A percentile compares a stretch with the other conserved stretches of the same genome.
These are phyloP conservation scores for Oenanthe sinensis DNA, from an alignment of 129 eudicot species.

Conservation along the genomic window DNA sequence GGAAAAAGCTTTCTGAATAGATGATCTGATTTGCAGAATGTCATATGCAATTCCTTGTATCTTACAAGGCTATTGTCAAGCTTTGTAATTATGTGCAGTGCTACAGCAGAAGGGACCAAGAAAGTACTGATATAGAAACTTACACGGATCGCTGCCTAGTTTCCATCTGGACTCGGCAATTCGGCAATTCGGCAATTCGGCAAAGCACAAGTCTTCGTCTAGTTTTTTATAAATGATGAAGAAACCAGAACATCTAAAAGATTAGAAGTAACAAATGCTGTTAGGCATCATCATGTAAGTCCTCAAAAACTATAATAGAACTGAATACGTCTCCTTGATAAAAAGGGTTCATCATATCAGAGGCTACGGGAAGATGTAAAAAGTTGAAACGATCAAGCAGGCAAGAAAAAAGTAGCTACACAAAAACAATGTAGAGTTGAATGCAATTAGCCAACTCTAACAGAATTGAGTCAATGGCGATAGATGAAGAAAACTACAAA, in stretches of 20 bases:
- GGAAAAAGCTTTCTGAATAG: background rate
- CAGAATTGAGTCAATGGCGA: background rate
- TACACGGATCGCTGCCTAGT: slow-evolving; percentile 15
- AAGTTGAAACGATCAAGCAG: background rate
- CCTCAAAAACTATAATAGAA: background rate
- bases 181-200: background rate
- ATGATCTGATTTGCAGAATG: background rate
- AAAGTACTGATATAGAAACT: background rate
- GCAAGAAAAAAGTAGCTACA: background rate
- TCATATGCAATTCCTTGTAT: background rate
- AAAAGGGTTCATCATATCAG: background rate
- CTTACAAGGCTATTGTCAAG: background rate
- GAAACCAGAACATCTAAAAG: slow-evolving; percentile 6
- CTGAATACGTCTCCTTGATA: background rate
- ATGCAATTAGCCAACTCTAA: slow-evolving; percentile 1
- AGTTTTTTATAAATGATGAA: background rate
- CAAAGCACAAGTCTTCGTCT: background rate
- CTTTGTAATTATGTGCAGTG: background rate
- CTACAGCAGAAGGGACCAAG: background rate
- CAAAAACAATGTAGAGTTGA: background rate
- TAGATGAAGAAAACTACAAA: background rate
- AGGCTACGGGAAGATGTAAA: background rate
- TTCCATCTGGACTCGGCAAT: slow-evolving; percentile 10
- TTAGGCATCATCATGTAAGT: slow-evolving; percentile 1
- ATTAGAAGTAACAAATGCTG: background rate